Conservation (phyloP, 2,329 filamentous ascomycete genomes). For the Mycosphaerella arachidis region DNA sequence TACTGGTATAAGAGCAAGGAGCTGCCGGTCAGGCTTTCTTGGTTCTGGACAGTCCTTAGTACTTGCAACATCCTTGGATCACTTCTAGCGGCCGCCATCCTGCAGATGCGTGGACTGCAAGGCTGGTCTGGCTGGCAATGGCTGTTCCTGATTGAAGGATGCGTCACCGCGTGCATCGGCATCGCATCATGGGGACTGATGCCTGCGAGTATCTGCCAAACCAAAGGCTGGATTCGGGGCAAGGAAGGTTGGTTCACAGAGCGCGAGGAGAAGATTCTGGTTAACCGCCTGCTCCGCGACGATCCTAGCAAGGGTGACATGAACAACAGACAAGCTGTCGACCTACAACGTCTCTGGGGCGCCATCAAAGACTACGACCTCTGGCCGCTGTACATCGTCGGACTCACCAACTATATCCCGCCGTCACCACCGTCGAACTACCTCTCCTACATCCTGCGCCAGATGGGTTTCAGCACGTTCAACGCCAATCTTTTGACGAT, state of each 20-base stretch:
- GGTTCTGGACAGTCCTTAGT: conserved; percentile 38
- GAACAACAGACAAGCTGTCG: conserved; percentile 55
- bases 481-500: conserved; percentile 61
- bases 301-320: conserved; percentile 53
- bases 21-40: conserved; percentile 39
- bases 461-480: conserved; percentile 47
- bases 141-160: conserved; percentile 33
- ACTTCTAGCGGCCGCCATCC: conserved; percentile 52
- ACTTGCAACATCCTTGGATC: conserved; percentile 30
- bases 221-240: conserved; percentile 59
- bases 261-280: conserved; percentile 61
- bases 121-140: conserved; percentile 22
- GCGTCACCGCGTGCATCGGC: conserved; percentile 28
- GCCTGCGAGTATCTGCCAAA: conserved; percentile 56
- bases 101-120: conserved; percentile 38
- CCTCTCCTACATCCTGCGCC: conserved; percentile 46
- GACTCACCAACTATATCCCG: conserved; percentile 45
- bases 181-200: conserved; percentile 35
- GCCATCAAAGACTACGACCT: conserved; percentile 35
- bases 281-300: conserved; percentile 58
- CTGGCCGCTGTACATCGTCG: conserved; percentile 14
- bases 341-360: conserved; percentile 36
- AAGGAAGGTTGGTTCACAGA: conserved; percentile 54
- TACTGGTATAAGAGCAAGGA: conserved; percentile 34
- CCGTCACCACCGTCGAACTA: conserved; percentile 49